phyloP scores from a whole-genome alignment of 345 rosid genomes.

The Heritiera fomes region DNA sequence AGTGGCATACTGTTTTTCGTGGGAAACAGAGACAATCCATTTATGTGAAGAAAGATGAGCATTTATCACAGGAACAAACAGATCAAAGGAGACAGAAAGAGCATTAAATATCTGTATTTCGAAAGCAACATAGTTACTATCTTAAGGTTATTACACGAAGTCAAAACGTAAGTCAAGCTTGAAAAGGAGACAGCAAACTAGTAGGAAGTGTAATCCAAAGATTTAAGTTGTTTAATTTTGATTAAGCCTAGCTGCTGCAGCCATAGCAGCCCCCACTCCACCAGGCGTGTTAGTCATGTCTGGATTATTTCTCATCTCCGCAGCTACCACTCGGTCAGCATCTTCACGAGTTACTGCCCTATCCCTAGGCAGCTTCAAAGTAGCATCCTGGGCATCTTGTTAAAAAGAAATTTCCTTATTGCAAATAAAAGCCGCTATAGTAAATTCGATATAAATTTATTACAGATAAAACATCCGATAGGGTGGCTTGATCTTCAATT shows the following conservation, averaged over 20 bases:
- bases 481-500: slow-evolving; percentile 36
- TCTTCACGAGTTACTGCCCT: slow-evolving; percentile 53
- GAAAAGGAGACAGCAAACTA: background rate
- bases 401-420: background rate
- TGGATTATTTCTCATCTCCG: slow-evolving; percentile 48
- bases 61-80: background rate
- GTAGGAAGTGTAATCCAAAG: background rate
- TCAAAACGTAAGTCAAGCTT: background rate
- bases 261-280: slow-evolving; percentile 55
- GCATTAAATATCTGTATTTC: background rate
- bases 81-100: background rate
- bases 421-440: background rate
- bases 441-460: background rate
- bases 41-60: background rate
- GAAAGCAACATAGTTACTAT: background rate
- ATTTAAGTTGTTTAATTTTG: slow-evolving; percentile 22
- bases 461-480: slow-evolving; percentile 47
- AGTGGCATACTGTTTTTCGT: too few relatives aligned
- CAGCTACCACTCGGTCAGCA: slow-evolving; percentile 47
- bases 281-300: slow-evolving; percentile 43
- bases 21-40: background rate
- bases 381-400: slow-evolving; percentile 42
- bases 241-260: slow-evolving; percentile 50
- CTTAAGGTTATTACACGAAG: background rate
- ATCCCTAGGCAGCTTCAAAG: slow-evolving; percentile 40